Percentiles rank a stretch among this genome's conserved stretches.
phyloP scores from a whole-genome alignment of 2,329 filamentous ascomycete species.

The Incumbomyces lentus region DNA sequence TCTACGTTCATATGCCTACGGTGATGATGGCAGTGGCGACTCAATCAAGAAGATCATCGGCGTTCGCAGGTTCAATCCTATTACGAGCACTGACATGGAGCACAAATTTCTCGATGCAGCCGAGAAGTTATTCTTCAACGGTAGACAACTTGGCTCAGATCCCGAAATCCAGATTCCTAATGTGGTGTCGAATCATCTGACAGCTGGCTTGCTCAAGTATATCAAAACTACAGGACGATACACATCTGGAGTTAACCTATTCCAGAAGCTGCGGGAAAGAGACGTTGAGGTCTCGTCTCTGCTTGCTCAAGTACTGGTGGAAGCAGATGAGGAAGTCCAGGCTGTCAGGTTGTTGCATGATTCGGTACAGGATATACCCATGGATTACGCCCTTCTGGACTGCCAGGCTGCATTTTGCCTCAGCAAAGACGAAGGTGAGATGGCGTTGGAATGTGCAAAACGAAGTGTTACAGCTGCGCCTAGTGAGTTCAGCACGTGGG shows the following conservation, averaged over 20 bases:
- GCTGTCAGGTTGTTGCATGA: constrained; percentile 81
- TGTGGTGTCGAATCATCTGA: constrained; percentile 89
- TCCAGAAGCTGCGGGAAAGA: constrained; percentile 83
- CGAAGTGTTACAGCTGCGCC: constrained; percentile 89
- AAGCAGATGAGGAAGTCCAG: constrained; percentile 95
- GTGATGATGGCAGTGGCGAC: constrained; percentile 87
- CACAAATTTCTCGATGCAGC: constrained; percentile 92
- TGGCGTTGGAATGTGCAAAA: constrained; percentile 88
- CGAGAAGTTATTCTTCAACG: constrained; percentile 88
- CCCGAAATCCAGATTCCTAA: constrained; percentile 96
- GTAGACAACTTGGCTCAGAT: constrained; percentile 90
- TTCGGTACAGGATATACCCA: constrained; percentile 78
- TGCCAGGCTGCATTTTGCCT: constrained; percentile 87
- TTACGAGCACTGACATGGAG: constrained; percentile 96
- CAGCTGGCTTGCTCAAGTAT: constrained; percentile 85
- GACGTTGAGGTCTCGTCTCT: constrained; percentile 92
- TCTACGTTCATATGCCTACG: constrained; percentile 87
- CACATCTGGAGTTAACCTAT: constrained; percentile 90
- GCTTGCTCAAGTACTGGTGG: constrained; percentile 79
- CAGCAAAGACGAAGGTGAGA: constrained; percentile 73
- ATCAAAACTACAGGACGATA: constrained; percentile 92
- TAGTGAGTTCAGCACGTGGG: constrained; percentile 96
- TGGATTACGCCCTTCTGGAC: constrained; percentile 96
- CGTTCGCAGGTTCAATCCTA: constrained; percentile 92
- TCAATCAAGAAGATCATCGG: constrained; percentile 94